Conservation (phyloP, 2,329 filamentous ascomycete genomes). For the Stachybotrys chlorohalonatus region DNA sequence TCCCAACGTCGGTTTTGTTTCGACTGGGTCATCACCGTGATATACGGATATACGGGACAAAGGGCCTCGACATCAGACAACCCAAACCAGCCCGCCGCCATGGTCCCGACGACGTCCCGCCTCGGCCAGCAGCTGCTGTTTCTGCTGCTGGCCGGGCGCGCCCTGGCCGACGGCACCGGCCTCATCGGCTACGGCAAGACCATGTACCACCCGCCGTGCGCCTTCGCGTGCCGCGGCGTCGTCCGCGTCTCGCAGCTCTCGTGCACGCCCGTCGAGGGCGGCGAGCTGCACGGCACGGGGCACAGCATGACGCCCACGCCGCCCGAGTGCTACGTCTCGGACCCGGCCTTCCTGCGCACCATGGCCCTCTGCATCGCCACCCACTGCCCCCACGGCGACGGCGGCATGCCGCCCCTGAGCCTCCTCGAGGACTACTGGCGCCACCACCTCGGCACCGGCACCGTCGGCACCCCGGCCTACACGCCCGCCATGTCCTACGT, state of each 20-base stretch:
- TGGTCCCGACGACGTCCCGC: no score
- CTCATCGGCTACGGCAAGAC: conserved; percentile 25
- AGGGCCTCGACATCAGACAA: no score
- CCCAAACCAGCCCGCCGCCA: no score
- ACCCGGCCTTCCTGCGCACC: conserved; percentile 19
- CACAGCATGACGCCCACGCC: conserved; percentile 13
- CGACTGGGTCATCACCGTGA: no score
- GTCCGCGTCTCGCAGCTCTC: conserved; percentile 14
- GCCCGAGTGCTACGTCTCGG: conserved; percentile 16
- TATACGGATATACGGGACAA: no score
- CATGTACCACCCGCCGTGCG: conserved; percentile 24
- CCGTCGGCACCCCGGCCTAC: conserved; percentile 12
- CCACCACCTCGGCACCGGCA: conserved; percentile 17
- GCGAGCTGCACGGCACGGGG: conserved; percentile 13
- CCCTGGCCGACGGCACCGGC: conserved; percentile 13
- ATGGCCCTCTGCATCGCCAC: conserved; percentile 24
- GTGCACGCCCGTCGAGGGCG: conserved; percentile 16
- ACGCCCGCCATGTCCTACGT: conserved; percentile 17
- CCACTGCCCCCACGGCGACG: conserved; percentile 14
- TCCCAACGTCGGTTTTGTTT: neutral
- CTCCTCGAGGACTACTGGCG: conserved; percentile 18
- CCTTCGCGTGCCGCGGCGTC: conserved; percentile 23
- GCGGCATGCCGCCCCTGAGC: conserved; percentile 8
- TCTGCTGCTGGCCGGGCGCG: neutral
- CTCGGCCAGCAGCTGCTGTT: neutral